A percentile compares a stretch with the other conserved stretches of the same genome.
Evolutionary conservation across 2,329 filamentous ascomycete genomes (phyloP).

Genomic region (Phyllosticta capitalensis): DNA sequence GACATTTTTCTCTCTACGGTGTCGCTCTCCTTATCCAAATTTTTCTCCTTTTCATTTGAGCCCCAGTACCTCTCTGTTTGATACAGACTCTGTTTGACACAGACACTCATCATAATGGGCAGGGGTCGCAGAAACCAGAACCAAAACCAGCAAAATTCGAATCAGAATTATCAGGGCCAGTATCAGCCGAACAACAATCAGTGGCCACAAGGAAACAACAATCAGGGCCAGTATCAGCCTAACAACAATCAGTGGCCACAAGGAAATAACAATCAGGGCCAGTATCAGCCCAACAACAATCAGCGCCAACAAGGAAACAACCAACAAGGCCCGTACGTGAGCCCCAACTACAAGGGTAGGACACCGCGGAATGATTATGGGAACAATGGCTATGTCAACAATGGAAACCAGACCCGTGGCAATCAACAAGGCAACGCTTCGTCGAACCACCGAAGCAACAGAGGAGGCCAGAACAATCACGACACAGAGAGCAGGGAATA

Average conservation of each 20-base stretch:
- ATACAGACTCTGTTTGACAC: not conserved
- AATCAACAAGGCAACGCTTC: not conserved
- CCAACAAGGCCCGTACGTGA: not conserved
- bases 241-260: not conserved
- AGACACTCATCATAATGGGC: not conserved
- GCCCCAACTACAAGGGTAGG: not conserved
- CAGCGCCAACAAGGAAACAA: not conserved
- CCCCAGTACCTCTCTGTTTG: not conserved
- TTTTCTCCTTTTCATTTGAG: not conserved
- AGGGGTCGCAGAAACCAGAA: not conserved
- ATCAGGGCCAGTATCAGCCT: not conserved
- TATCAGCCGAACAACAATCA: not conserved
- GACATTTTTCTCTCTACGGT: not conserved
- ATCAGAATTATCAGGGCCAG: not conserved
- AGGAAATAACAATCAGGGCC: not conserved
- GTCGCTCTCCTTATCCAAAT: not conserved
- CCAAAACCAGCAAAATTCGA: not conserved
- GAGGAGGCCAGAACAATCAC: too few relatives aligned
- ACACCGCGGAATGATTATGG: accelerated
- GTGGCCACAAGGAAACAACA: not conserved
- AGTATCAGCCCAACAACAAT: not conserved
- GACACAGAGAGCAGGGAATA: too few relatives aligned
- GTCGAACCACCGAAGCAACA: too few relatives aligned
- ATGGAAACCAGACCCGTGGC: not conserved
- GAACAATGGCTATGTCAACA: not conserved